Evolutionary conservation across 768 basidiomycete species (phyloP).

Genomic region (Suillus alpinus): DNA sequence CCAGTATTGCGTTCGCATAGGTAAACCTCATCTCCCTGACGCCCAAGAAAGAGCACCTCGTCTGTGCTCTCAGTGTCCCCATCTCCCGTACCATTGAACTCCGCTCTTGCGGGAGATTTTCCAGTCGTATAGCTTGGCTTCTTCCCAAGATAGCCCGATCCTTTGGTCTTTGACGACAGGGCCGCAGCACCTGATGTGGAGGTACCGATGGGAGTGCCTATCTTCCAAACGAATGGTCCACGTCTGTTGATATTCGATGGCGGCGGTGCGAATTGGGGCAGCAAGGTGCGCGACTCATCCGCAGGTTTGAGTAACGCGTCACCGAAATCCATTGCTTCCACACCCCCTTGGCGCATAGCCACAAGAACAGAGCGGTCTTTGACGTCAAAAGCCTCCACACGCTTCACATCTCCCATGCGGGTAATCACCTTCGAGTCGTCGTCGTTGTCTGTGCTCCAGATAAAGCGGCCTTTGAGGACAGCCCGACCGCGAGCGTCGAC

Average conservation of each 20-base stretch:
- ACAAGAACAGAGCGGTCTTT: conserved; percentile 73
- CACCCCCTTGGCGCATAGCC: conserved; percentile 82
- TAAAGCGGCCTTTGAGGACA: conserved; percentile 74
- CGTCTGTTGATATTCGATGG: conserved; percentile 63
- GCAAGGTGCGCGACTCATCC: conserved; percentile 67
- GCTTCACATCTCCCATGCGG: conserved; percentile 79
- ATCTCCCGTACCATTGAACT: conserved; percentile 48
- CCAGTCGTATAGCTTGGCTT: conserved; percentile 46
- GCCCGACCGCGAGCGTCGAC: conserved; percentile 85
- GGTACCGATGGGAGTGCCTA: conserved; percentile 64
- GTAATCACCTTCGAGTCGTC: conserved; percentile 33
- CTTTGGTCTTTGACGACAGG: conserved; percentile 39
- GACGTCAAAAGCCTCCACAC: conserved; percentile 80
- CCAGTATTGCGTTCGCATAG: conserved; percentile 74
- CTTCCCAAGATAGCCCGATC: conserved; percentile 40
- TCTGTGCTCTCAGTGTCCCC: conserved; percentile 52
- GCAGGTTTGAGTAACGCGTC: conserved; percentile 80
- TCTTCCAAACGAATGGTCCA: conserved; percentile 78
- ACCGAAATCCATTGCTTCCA: conserved; percentile 77
- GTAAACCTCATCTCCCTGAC: conserved; percentile 74
- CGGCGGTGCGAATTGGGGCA: conserved; percentile 72
- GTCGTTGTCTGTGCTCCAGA: conserved; percentile 72
- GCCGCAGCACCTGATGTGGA: conserved; percentile 38
- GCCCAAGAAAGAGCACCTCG: conserved; percentile 79
- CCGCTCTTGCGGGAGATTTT: conserved; percentile 49